phyloP scores from a whole-genome alignment of 495 filamentous ascomycete genomes.

The Hypoxylon rickii region DNA sequence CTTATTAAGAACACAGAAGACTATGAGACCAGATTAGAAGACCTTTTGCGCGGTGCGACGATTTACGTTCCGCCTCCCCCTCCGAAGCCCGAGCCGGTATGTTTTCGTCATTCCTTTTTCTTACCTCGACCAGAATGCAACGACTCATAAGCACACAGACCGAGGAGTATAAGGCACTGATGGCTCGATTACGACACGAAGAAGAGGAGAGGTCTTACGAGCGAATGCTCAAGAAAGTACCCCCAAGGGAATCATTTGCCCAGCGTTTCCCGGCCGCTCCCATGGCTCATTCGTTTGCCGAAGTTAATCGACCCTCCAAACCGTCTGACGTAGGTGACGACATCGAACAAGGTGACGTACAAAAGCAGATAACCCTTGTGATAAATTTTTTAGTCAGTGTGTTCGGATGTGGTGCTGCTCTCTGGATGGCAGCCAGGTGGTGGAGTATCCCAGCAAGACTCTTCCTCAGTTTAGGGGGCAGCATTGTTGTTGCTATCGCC shows the following conservation, averaged over 20 bases:
- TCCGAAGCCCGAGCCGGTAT: slow-evolving; percentile 80
- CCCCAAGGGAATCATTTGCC: slow-evolving; percentile 59
- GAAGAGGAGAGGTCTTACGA: slow-evolving; percentile 81
- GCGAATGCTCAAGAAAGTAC: slow-evolving; percentile 67
- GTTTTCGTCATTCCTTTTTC: slow-evolving; percentile 38
- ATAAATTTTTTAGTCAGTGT: slow-evolving; percentile 76
- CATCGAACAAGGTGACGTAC: slow-evolving; percentile 69
- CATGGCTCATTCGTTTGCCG: slow-evolving; percentile 55
- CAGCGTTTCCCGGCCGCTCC: slow-evolving; percentile 60
- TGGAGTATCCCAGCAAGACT: slow-evolving; percentile 73
- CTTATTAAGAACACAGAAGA: slow-evolving; percentile 47
- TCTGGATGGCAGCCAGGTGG: slow-evolving; percentile 72
- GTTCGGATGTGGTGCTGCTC: slow-evolving; percentile 67
- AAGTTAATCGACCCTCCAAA: slow-evolving; percentile 46
- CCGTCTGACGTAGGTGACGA: slow-evolving; percentile 54
- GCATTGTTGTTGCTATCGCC: slow-evolving; percentile 74
- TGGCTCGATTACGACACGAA: slow-evolving; percentile 79
- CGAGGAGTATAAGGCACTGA: slow-evolving; percentile 84
- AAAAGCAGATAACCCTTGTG: slow-evolving; percentile 74
- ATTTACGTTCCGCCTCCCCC: slow-evolving; percentile 79
- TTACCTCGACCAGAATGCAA: slow-evolving; percentile 15
- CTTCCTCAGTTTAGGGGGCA: slow-evolving; percentile 70
- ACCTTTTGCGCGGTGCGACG: slow-evolving; percentile 69
- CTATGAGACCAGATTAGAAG: slow-evolving; percentile 56
- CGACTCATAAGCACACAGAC: slow-evolving; percentile 55